Evolutionary conservation across 2,329 filamentous ascomycete species (phyloP).

Genomic region (Alternaria rosae): DNA sequence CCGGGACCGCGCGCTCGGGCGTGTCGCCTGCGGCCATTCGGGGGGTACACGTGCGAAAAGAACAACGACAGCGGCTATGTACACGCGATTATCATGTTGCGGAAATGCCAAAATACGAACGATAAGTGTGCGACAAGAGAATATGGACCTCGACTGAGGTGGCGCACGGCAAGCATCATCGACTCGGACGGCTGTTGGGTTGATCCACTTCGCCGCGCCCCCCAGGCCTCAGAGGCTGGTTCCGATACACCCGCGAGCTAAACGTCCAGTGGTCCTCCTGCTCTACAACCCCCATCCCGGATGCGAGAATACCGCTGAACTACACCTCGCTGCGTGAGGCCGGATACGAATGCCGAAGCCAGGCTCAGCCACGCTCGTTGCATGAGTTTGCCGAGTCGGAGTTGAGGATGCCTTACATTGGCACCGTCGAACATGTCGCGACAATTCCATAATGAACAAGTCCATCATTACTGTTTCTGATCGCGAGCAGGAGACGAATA

Average conservation of each 20-base stretch:
- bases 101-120: background rate
- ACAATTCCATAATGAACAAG: background rate
- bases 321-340: background rate
- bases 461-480: background rate
- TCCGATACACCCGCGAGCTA: background rate
- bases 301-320: background rate
- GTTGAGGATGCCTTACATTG: background rate
- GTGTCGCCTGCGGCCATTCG: slow-evolving; percentile 8
- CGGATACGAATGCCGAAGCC: background rate
- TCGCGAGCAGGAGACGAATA: background rate
- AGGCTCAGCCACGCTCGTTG: background rate
- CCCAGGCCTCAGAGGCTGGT: background rate
- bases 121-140: background rate
- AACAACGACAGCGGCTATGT: background rate
- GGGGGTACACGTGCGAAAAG: background rate
- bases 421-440: background rate
- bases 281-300: background rate
- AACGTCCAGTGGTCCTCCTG: background rate
- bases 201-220: slow-evolving; percentile 1
- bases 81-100: slow-evolving; percentile 7
- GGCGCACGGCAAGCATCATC: slow-evolving; percentile 10
- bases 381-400: background rate
- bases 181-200: background rate
- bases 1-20: slow-evolving; percentile 4
- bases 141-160: background rate